Percentiles rank a stretch among this genome's conserved stretches.
phyloP scores from a whole-genome alignment of 768 basidiomycete genomes.

The Coprinopsis cinerea region DNA sequence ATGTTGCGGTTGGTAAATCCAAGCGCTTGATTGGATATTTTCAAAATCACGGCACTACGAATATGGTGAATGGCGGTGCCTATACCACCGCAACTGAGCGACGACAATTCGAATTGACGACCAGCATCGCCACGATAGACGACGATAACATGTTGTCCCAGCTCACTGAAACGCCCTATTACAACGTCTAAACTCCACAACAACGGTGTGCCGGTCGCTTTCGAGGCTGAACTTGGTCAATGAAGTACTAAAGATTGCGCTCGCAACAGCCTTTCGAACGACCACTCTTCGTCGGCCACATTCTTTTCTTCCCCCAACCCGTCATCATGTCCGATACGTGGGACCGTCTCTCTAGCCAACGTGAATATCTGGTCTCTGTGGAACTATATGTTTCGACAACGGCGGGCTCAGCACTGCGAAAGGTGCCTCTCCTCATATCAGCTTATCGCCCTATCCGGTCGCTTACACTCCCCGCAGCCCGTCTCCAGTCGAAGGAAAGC shows the following conservation, averaged over 20 bases:
- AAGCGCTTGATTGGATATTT: no score
- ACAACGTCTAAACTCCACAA: conserved; percentile 9
- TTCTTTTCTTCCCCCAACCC: conserved; percentile 6
- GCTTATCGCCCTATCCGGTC: conserved; percentile 3
- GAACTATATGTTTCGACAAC: conserved; percentile 57
- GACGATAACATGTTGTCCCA: background rate
- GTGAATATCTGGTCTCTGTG: conserved; percentile 56
- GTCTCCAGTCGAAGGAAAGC: conserved; percentile 43
- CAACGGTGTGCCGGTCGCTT: background rate
- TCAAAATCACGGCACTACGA: background rate
- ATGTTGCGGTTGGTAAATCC: no score
- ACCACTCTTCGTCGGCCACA: conserved; percentile 2
- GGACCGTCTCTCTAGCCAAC: conserved; percentile 19
- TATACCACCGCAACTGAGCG: background rate
- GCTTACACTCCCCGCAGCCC: conserved; percentile 27
- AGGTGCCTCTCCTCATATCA: conserved; percentile 34
- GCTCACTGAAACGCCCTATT: background rate
- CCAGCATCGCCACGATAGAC: background rate
- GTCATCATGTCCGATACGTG: conserved; percentile 30
- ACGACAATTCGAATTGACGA: background rate
- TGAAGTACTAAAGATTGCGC: conserved; percentile 7
- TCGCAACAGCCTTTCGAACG: background rate
- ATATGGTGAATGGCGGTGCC: background rate
- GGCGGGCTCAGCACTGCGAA: conserved; percentile 46
- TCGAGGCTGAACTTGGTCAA: conserved; percentile 14